Percentiles rank a stretch among this genome's conserved stretches.
Conservation (phyloP, 306 rosid species). For the Hippophae gyantsensis region DNA sequence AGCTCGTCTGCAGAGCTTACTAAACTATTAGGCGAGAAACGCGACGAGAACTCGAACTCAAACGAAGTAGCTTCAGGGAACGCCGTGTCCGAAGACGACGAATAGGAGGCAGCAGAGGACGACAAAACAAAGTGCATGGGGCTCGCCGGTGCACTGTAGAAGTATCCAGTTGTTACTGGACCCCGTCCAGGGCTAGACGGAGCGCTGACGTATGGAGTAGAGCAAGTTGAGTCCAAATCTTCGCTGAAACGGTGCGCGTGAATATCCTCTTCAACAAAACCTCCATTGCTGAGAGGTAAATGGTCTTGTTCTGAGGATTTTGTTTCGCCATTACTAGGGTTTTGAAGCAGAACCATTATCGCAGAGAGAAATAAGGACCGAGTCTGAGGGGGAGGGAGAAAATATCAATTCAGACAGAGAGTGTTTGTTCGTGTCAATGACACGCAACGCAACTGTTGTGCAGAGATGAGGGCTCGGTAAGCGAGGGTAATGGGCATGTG, state of each 20-base stretch:
- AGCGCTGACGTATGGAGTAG: slow-evolving; percentile 75
- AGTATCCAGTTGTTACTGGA: slow-evolving; percentile 29
- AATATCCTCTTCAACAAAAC: neutral
- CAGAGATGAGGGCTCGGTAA: no score
- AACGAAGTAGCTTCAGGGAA: slow-evolving; percentile 20
- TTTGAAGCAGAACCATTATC: slow-evolving; percentile 3
- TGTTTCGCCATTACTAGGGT: slow-evolving; percentile 21
- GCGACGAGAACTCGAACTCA: slow-evolving; percentile 67
- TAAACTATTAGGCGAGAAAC: slow-evolving; percentile 29
- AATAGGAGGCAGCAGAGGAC: neutral
- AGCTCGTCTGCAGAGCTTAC: slow-evolving; percentile 61
- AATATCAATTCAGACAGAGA: no score
- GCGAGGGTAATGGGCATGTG: no score
- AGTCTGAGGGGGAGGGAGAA: neutral
- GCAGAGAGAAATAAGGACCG: neutral
- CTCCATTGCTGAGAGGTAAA: neutral
- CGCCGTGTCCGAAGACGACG: slow-evolving; percentile 6
- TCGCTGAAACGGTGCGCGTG: slow-evolving; percentile 18
- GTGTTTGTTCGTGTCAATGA: no score
- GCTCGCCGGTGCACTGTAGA: slow-evolving; percentile 70
- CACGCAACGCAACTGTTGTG: no score
- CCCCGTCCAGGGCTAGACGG: slow-evolving; percentile 65
- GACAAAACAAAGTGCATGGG: slow-evolving; percentile 59
- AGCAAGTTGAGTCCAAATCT: slow-evolving; percentile 51
- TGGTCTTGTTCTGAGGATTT: neutral